phyloP scores from a whole-genome alignment of 2,329 filamentous ascomycete genomes.

The Diatrype stigma region DNA sequence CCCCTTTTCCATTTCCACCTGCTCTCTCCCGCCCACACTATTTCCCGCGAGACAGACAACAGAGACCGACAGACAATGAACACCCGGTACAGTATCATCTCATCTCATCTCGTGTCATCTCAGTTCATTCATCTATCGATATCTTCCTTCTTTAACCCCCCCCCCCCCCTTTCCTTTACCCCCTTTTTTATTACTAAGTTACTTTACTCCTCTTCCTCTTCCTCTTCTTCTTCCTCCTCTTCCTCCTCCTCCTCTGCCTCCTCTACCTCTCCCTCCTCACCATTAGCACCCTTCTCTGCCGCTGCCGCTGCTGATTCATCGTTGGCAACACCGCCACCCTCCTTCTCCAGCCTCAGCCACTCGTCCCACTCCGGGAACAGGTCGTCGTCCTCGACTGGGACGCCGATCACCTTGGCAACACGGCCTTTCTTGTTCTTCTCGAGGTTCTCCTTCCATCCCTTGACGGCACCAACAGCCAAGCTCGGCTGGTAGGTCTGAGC shows the following conservation, averaged over 20 bases:
- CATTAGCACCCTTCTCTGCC: constrained; percentile 23
- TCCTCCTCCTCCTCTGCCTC: constrained; percentile 20
- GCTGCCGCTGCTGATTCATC: constrained; percentile 27
- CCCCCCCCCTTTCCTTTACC: background rate
- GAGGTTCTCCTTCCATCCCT: constrained; percentile 75
- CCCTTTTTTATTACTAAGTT: background rate
- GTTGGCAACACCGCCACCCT: constrained; percentile 47
- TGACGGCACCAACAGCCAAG: constrained; percentile 61
- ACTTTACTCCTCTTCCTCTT: background rate
- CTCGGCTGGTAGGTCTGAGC: constrained; percentile 94
- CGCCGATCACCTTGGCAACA: constrained; percentile 76
- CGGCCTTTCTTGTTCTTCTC: constrained; percentile 84
- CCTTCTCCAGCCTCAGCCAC: constrained; percentile 75
- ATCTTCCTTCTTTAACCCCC: no score
- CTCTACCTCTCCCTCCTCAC: constrained; percentile 16
- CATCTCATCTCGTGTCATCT: background rate
- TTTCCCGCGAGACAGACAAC: no score
- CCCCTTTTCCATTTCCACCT: no score
- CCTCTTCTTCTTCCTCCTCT: constrained; percentile 12
- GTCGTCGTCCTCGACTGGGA: constrained; percentile 78
- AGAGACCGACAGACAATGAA: no score
- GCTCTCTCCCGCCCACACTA: no score
- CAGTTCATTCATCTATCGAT: no score
- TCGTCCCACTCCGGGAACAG: constrained; percentile 97
- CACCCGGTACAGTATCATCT: background rate